These are phyloP conservation scores for Gossypium sturtianum DNA, from an alignment of 345 rosid species.

Conservation along the genomic window DNA sequence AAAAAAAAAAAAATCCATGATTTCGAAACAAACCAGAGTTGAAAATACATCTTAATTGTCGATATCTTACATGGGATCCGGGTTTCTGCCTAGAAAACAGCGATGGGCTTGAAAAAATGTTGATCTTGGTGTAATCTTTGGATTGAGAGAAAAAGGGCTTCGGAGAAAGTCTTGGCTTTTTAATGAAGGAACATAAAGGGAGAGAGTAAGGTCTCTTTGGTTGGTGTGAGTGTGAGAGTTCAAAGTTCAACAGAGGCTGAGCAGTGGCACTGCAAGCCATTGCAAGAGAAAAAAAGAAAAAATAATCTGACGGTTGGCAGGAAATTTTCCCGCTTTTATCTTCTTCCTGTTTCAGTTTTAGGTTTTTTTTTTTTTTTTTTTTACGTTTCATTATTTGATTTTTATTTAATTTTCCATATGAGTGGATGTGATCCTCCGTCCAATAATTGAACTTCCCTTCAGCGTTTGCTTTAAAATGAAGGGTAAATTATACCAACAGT, in stretches of 20 bases:
- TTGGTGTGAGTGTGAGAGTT: conserved; percentile 13
- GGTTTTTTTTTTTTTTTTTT: no score
- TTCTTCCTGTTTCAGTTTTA: background rate
- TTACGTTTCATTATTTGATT: no score
- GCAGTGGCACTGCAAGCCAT: conserved; percentile 36
- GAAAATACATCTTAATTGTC: background rate
- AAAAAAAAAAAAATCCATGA: conserved; percentile 1
- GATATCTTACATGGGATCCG: conserved; percentile 29
- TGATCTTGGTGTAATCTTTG: conserved; percentile 20
- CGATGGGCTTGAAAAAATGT: conserved; percentile 16
- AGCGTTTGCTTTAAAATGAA: no score
- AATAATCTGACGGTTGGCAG: conserved; percentile 21
- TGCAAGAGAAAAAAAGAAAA: background rate
- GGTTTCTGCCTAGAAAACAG: conserved; percentile 21
- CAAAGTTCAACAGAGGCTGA: conserved; percentile 14
- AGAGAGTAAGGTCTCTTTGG: conserved; percentile 18
- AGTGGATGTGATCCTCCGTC: no score
- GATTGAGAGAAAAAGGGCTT: background rate
- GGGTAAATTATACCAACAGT: no score
- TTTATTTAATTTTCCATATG: no score
- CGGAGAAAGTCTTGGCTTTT: conserved; percentile 11
- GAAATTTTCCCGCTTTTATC: conserved; percentile 23
- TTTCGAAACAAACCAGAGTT: background rate
- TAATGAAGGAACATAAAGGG: conserved; percentile 2
- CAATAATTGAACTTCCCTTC: no score